Conservation (phyloP, 305 asterid genomes). For the Rubia balearica region DNA sequence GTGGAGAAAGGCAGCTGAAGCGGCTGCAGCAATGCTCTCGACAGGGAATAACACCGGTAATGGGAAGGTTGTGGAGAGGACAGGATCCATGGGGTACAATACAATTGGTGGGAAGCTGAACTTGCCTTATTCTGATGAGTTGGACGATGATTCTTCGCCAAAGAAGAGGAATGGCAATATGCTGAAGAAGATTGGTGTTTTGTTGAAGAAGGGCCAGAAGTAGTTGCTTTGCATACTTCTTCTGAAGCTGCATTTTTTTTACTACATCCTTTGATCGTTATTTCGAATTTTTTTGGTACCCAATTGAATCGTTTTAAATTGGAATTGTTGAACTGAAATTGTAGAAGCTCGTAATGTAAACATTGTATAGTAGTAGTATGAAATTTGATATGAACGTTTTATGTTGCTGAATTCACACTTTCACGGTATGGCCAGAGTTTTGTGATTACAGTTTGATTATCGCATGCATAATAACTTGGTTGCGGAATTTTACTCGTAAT, state of each 20-base stretch:
- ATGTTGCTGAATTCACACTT: background rate
- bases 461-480: background rate
- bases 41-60: conserved; percentile 28
- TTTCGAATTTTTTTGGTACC: background rate
- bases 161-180: conserved; percentile 73
- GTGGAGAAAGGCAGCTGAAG: conserved; percentile 97
- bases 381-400: background rate
- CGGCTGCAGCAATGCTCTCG: conserved; percentile 78
- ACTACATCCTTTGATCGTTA: background rate
- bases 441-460: background rate
- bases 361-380: conserved; percentile 11
- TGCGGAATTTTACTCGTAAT: background rate
- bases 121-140: conserved; percentile 47
- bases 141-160: conserved; percentile 61
- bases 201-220: conserved; percentile 76
- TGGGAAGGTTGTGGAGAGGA: conserved; percentile 49
- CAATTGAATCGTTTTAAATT: background rate
- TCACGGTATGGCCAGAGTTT: no score
- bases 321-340: background rate
- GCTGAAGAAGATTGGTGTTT: conserved; percentile 70
- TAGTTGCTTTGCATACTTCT: conserved; percentile 22
- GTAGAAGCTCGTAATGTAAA: background rate
- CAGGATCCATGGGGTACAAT: conserved; percentile 51
- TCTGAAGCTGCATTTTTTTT: conserved; percentile 19
- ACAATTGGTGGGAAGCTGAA: conserved; percentile 62